A percentile compares a stretch with the other conserved stretches of the same genome.
Evolutionary conservation across 352 stramenopile genomes (phyloP).

Genomic region (Pythium plurisporium): DNA sequence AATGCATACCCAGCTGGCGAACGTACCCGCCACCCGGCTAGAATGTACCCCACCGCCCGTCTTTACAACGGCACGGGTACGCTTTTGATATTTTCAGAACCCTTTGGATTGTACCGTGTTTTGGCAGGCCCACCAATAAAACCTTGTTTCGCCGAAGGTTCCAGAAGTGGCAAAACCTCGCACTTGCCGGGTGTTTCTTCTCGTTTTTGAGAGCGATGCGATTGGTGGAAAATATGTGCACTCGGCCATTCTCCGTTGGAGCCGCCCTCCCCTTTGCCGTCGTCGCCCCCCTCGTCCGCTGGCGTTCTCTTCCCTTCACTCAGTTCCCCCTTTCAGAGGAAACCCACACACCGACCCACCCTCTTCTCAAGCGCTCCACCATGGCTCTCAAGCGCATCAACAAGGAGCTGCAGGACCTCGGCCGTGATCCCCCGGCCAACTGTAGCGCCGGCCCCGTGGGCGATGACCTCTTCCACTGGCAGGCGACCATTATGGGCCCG

Average conservation of each 20-base stretch:
- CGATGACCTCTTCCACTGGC: conserved; percentile 98
- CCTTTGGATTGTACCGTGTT: neutral
- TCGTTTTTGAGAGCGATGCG: conserved; percentile 11
- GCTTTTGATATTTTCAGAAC: conserved; percentile 5
- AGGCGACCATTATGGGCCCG: conserved; percentile 97
- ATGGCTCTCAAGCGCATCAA: conserved; percentile 96
- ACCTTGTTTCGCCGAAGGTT: conserved; percentile 26
- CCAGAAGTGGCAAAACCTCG: conserved; percentile 27
- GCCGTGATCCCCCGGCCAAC: conserved; percentile 96
- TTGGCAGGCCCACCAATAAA: conserved; percentile 8
- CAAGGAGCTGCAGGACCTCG: conserved; percentile 94
- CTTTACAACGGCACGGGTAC: conserved; percentile 5
- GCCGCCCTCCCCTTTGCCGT: conserved; percentile 6
- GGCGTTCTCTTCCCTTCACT: conserved; percentile 20
- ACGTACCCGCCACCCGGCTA: neutral
- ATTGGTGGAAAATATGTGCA: conserved; percentile 10
- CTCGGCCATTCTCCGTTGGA: neutral
- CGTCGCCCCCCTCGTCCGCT: neutral
- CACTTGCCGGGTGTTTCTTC: conserved; percentile 16
- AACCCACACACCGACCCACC: conserved; percentile 12
- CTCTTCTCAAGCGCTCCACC: neutral
- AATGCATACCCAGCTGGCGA: conserved; percentile 8
- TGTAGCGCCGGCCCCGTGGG: conserved; percentile 97
- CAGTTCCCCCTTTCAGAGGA: conserved; percentile 27
- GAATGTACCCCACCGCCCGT: neutral